phyloP scores from a whole-genome alignment of 805 yeast species.

The Candida nonsorbophila region DNA sequence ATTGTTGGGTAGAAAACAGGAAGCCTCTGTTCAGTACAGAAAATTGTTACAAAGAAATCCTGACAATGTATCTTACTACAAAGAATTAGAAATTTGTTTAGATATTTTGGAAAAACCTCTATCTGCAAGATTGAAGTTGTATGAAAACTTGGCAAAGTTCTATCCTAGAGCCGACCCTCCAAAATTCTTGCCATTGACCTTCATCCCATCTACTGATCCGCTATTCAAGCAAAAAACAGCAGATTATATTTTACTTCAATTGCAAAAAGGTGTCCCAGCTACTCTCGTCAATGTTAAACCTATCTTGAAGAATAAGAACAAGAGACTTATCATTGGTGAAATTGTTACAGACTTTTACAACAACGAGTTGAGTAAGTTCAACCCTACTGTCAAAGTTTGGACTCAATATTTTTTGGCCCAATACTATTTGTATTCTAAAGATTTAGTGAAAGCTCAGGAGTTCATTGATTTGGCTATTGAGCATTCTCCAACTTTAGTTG shows the following conservation, averaged over 20 bases:
- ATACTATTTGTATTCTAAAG: slow-evolving; percentile 56
- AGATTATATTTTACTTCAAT: slow-evolving; percentile 54
- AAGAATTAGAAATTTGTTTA: slow-evolving; percentile 59
- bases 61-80: slow-evolving; percentile 64
- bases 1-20: slow-evolving; percentile 50
- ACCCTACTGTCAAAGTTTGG: slow-evolving; percentile 59
- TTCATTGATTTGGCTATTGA: slow-evolving; percentile 57
- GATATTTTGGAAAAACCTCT: slow-evolving; percentile 41
- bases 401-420: slow-evolving; percentile 72
- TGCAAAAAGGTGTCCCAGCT: slow-evolving; percentile 83
- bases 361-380: slow-evolving; percentile 17
- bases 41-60: slow-evolving; percentile 79
- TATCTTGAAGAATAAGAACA: slow-evolving; percentile 47
- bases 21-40: slow-evolving; percentile 67
- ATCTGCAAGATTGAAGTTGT: slow-evolving; percentile 52
- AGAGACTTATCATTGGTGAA: slow-evolving; percentile 42
- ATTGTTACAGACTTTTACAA: slow-evolving; percentile 48
- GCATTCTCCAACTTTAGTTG: slow-evolving; percentile 82
- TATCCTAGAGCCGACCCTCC: slow-evolving; percentile 87
- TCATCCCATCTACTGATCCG: slow-evolving; percentile 49
- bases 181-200: slow-evolving; percentile 69
- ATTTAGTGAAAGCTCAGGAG: slow-evolving; percentile 50
- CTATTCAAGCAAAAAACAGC: slow-evolving; percentile 43
- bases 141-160: slow-evolving; percentile 57
- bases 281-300: slow-evolving; percentile 84